These are phyloP conservation scores for Starmerella riodocensis DNA, from an alignment of 805 yeast species.

Conservation along the genomic window DNA sequence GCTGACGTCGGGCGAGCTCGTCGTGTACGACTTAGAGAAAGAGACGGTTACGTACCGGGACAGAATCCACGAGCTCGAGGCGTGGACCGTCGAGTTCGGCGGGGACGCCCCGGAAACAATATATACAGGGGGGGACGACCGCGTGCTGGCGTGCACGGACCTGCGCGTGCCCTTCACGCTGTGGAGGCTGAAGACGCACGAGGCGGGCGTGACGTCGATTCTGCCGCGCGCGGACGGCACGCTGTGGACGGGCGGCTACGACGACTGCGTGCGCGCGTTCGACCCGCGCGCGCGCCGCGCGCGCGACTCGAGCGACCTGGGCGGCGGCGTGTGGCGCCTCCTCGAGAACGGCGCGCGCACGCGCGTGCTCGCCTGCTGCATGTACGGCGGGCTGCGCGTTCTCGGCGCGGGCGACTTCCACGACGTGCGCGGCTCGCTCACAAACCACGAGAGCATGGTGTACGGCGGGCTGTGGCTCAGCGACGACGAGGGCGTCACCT, in stretches of 20 bases:
- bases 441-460: conserved; percentile 71
- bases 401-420: conserved; percentile 27
- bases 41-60: conserved; percentile 8
- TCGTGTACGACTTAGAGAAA: conserved; percentile 27
- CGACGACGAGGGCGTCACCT: conserved; percentile 49
- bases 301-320: conserved; percentile 39
- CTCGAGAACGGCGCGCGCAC: conserved; percentile 40
- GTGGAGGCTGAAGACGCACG: conserved; percentile 45
- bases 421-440: conserved; percentile 11
- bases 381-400: conserved; percentile 88
- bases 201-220: conserved; percentile 83
- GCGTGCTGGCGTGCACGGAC: conserved; percentile 63
- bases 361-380: conserved; percentile 65
- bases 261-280: conserved; percentile 56
- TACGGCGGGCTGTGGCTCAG: conserved; percentile 86
- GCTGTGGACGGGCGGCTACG: conserved; percentile 85
- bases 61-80: conserved; percentile 54
- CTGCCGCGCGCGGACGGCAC: conserved; percentile 34
- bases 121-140: conserved; percentile 86
- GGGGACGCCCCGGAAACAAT: conserved; percentile 30
- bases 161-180: conserved; percentile 28
- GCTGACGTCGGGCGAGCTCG: conserved; percentile 52
- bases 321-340: conserved; percentile 95
- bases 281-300: conserved; percentile 48
- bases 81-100: conserved; percentile 72